These are phyloP conservation scores for Rhododendron ferrugineum DNA, from an alignment of 148 eudicot species.

Conservation along the genomic window DNA sequence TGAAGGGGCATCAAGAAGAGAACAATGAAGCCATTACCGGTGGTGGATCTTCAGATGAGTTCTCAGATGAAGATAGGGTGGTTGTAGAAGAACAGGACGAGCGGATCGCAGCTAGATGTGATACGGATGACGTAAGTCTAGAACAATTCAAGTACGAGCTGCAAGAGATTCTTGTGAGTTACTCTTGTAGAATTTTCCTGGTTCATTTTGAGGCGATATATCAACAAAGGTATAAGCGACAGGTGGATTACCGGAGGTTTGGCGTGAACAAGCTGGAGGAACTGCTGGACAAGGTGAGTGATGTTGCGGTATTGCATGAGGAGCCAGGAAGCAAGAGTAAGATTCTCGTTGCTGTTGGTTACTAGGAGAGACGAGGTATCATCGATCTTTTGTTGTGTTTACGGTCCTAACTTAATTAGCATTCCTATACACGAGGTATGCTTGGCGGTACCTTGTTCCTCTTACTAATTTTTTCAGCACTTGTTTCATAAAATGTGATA, in stretches of 20 bases:
- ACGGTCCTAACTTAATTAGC: slow-evolving; percentile 8
- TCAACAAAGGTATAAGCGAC: slow-evolving; percentile 68
- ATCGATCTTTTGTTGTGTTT: not conserved
- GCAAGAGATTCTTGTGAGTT: slow-evolving; percentile 87
- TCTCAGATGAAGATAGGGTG: slow-evolving; percentile 66
- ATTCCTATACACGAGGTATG: slow-evolving; percentile 3
- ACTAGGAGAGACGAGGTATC: slow-evolving; percentile 14
- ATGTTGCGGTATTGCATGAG: slow-evolving; percentile 64
- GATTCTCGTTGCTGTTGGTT: slow-evolving; percentile 59
- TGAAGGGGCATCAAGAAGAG: slow-evolving; percentile 49
- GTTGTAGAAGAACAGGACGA: slow-evolving; percentile 38
- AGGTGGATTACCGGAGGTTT: slow-evolving; percentile 48
- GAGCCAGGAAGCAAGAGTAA: slow-evolving; percentile 63
- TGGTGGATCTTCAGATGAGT: slow-evolving; percentile 68
- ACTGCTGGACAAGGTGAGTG: slow-evolving; percentile 63
- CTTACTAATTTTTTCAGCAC: not conserved
- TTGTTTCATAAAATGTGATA: not conserved
- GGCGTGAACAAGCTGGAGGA: slow-evolving; percentile 70
- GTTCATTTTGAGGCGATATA: slow-evolving; percentile 69
- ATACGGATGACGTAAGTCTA: slow-evolving; percentile 30
- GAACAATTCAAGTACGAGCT: slow-evolving; percentile 67
- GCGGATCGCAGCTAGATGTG: slow-evolving; percentile 9
- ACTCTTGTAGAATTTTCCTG: slow-evolving; percentile 54
- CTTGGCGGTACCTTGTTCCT: slow-evolving; percentile 6
- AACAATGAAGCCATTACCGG: slow-evolving; percentile 25